Evolutionary conservation across 2,329 filamentous ascomycete genomes (phyloP), one percentile per base, ranked within the genome.

Genomic region (Fusarium nodosum): DNA sequence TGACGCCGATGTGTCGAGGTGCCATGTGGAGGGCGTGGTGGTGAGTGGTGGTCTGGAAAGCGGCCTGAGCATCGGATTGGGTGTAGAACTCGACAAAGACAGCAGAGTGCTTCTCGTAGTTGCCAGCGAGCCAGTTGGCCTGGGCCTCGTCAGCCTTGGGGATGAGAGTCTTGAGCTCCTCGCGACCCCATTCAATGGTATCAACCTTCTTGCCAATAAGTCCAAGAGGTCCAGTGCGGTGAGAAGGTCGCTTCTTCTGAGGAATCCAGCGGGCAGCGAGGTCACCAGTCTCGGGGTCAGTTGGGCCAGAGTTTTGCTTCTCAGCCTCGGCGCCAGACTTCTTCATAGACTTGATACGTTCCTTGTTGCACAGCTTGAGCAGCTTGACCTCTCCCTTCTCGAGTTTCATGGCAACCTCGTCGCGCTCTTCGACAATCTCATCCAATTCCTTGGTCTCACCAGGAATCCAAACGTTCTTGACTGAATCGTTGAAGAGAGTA

Each of bases 41-140:
- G 80, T 96, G 93, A 9, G 93, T 88, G 30, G 97, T 84, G 22
- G 89, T 90, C 79, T 97, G 94, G 79, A 87, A 97, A 26, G 95
- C 94, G 60, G 86, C 84, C 78, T 99, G 95, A 11, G 96, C 96
- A 64, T 93, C 92, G 26, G 90, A 87, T 77, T 97, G 93, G 5
- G 87, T 89, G 68, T 88, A 86, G 76, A 97, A 99, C 76, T 98
- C 94, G 68, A 99, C 92, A 74, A 99, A 98, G n/a, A 96, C 91
- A 5, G 94, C 90, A 54, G 88, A 88, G 56, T 91, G 83, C 69
- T 86, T 85, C 55, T 87, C 84, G 26, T 85, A 90, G 66, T 93
- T 86, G 50, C 91, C 89, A 15, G 85, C 81, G 39, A 86, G 85
- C 74, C 93, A 90, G 39, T 87, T 71, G 79, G 87, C 80, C 88